These are phyloP conservation scores for Epichloe glyceriae DNA, from an alignment of 2,329 filamentous ascomycete species.

Conservation along the genomic window DNA sequence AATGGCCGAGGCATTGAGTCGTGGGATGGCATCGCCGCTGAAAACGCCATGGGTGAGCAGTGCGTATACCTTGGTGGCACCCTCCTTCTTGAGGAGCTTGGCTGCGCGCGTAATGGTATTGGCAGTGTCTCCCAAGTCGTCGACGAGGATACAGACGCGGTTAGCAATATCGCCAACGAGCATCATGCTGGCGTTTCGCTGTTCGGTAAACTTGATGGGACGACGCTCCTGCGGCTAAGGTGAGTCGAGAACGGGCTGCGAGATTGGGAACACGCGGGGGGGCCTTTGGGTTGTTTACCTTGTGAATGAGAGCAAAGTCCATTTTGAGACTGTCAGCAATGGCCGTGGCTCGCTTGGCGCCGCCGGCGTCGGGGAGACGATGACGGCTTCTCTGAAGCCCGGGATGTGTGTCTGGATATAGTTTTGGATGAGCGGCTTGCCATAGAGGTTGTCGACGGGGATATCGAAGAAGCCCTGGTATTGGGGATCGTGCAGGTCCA, in stretches of 20 bases:
- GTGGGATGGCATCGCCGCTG: conserved; percentile 85
- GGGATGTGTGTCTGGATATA: conserved; percentile 72
- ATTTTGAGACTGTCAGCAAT: conserved; percentile 89
- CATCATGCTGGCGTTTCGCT: conserved; percentile 92
- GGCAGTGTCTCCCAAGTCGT: conserved; percentile 89
- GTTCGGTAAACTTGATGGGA: conserved; percentile 74
- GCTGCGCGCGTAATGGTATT: conserved; percentile 96
- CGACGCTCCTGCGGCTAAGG: conserved; percentile 57
- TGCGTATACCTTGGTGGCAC: conserved; percentile 81
- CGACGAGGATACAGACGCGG: conserved; percentile 77
- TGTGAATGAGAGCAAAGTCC: conserved; percentile 96
- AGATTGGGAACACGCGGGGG: neutral
- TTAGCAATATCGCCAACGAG: conserved; percentile 75
- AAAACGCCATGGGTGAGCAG: conserved; percentile 90
- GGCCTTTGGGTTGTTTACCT: conserved; percentile 37
- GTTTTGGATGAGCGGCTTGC: conserved; percentile 56
- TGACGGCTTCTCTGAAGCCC: conserved; percentile 72
- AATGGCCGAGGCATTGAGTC: conserved; percentile 84
- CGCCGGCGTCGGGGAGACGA: conserved; percentile 92
- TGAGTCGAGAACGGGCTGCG: conserved; percentile 21
- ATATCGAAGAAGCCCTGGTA: conserved; percentile 99
- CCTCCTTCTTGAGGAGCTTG: conserved; percentile 92
- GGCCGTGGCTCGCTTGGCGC: conserved; percentile 87
- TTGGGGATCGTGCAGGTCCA: conserved; percentile 92
- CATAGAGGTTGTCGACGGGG: conserved; percentile 95